Evolutionary conservation across 2,329 filamentous ascomycete species (phyloP).

Genomic region (Curvularia hawaiiensis): DNA sequence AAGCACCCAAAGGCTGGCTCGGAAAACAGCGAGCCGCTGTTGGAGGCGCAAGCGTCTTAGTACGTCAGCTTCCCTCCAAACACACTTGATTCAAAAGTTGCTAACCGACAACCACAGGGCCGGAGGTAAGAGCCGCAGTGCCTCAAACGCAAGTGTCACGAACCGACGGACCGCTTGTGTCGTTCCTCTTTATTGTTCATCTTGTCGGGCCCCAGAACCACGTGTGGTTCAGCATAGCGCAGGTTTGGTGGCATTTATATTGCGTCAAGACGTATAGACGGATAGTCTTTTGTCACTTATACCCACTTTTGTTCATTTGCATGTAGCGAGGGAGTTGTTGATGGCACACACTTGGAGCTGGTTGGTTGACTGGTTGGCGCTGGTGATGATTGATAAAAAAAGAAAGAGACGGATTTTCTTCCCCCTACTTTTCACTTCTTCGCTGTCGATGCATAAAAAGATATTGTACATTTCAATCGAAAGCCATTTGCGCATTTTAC

Average conservation of each 20-base stretch:
- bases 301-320: conserved; percentile 18
- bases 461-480: not conserved
- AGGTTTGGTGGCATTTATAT: conserved; percentile 20
- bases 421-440: not conserved
- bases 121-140: conserved; percentile 7
- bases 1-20: conserved; percentile 80
- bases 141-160: not conserved
- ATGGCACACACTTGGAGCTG: too few relatives aligned
- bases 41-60: conserved; percentile 32
- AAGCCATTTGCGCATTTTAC: not conserved
- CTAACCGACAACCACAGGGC: conserved; percentile 8
- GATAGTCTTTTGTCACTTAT: conserved; percentile 19
- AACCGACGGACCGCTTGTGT: conserved; percentile 11
- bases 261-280: conserved; percentile 18
- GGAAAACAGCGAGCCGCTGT: conserved; percentile 73
- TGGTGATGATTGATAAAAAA: not conserved
- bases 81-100: not conserved
- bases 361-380: not conserved
- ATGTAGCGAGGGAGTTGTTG: conserved; percentile 8
- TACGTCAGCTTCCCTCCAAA: conserved; percentile 20
- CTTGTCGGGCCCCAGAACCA: conserved; percentile 14
- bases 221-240: conserved; percentile 17
- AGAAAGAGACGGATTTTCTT: not conserved
- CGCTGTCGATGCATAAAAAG: not conserved
- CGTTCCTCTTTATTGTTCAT: conserved; percentile 13